Base-by-base conservation (phyloP, 139 green algal species). In the Ettlia oleoabundans region DNA sequence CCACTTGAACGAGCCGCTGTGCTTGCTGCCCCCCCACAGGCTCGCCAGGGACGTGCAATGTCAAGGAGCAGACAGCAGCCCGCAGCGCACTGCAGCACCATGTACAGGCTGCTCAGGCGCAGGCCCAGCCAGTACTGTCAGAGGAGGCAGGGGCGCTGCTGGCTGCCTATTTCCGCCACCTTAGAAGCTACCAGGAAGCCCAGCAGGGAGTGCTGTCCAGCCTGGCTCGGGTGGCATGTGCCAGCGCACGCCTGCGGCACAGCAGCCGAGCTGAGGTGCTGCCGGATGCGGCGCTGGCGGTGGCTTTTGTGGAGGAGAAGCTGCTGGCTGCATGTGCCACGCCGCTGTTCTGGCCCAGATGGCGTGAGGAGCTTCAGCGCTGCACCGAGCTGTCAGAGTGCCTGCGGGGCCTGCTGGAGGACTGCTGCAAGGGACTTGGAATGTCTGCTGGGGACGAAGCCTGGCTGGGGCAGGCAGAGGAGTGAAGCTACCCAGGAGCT, bases 231-330 rank as follows among this genome's bases (percentile, higher is more conserved):
- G 62, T 86, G 73, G 85, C 85, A 5, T 53, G 67, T 30, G 85
- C 82, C 5, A 74, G 6, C 30, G 82, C 85, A 10, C 79, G 82
- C 2, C 76, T 89, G 71, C 72, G 78, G 24, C 35, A 62, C 55
- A 47, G 69, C 22, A 9, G 75, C 2, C 40, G 66, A 32, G 68
- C 77, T 4, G 41, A 53, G 7, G 37, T 55, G 28, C 68, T 89
- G 21, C 85, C 82, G 1, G 76, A 89, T 83, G 85, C 82, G 1
- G 73, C 74, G 3, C 58, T 89, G 55, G 76, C 76, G 1, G 63
- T 89, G 37, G 71, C 70, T 4, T 66, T 80, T 13, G 28, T 81
- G 9, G 82, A 89, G 24, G 41, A 78, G 55, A 64, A 73, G 55
- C 52, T 82, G 41, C 7, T 55, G 70, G 33, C 43, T 5, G 58